Evolutionary conservation across 805 yeast species (phyloP), one percentile per base, ranked within the genome.

Genomic region (Yamadazyma takamatsuzukensis): DNA sequence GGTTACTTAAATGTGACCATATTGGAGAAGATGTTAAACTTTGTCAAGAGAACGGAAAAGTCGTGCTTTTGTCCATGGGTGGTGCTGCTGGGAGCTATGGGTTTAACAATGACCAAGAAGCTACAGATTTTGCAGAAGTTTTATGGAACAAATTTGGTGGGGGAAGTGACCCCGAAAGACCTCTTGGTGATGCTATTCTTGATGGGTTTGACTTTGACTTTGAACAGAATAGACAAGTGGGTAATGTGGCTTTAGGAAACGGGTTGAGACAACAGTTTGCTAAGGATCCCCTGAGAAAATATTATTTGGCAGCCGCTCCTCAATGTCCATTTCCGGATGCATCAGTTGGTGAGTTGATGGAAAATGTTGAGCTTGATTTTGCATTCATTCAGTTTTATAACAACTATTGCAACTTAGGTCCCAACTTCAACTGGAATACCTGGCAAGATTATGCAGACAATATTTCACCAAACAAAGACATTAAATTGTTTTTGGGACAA

Each of bases 201-300:
- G 96, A 90, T 51, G 96, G 96, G 1, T 88, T 89, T 53, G 80
- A 84, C 47, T 70, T 76, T 40, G 96, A 88, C 52, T 64, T 78
- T 43, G 89, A 85, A 54, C 71, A 76, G 52, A 68, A 65, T 32
- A 56, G 68, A 36, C 68, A 71, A 31, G 62, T 66, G 1, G 96
- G 95, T n/a, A 83, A 80, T 49, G 73, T 76, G 22, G 75, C 76
- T 4, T 58, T 74, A 36, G 74, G 65, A 17, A 74, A 54, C 0
- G 52, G 37, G 15, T 51, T 59, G 26, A 48, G 52, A 42, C 36
- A 34, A 13, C 40, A 42, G 21, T 55, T 39, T 28, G 43, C 43
- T 5, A 33, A 45, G 12, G 62, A 56, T 33, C n/a, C 53, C 21
- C 53, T 63, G 3, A 61, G 50, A 34, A 36, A 36, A 5, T 60